Base-by-base conservation (phyloP, 2,329 filamentous ascomycete species). In the Huntiella omanensis region DNA sequence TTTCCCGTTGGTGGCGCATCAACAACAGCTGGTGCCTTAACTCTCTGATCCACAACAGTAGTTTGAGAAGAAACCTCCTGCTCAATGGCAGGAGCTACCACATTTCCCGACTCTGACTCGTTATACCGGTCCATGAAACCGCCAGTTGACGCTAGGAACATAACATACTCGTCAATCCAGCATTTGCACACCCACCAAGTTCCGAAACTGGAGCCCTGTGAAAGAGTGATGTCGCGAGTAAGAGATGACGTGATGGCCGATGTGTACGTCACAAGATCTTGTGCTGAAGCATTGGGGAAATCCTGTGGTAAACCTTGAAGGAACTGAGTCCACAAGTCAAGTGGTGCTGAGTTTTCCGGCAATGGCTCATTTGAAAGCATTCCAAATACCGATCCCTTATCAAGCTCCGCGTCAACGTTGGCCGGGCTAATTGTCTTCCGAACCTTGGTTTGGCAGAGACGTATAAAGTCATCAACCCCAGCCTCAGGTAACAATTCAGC, bases 141-240 rank as follows among this genome's bases (percentile, higher is more conserved):
- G 43, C 87, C 88, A 55, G 87, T 79, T 55, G 92, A 85, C 0
- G 84, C 85, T 53, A 94, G 68, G 71, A 92, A 95, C 48, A 81
- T 71, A 43, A 86, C 76, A 83, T 93, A 92, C 63, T 96, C 88
- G 56, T 95, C 87, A 45, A 95, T 74, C 70, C 88, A 96, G 49
- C 88, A 87, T 59, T 95, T 94, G 3, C 86, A 86, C 49, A 95
- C 83, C 83, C 83, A 91, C 85, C 85, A 92, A 4, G 82, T 79
- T n/a, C 83, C 80, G 56, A 88, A 92, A 56, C 81, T 87, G 57
- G 79, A 76, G 13, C 80, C 82, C 52, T 82, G 78, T 36, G 75
- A 70, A 43, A 91, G 77, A 1, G 83, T 91, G 48, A 92, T 72
- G 55, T 92, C 85, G 46, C 84, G 72, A 65, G 91, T 75, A 13